Evolutionary conservation across 2,329 filamentous ascomycete species (phyloP), one percentile per base, ranked within the genome.

Genomic region (Penicillium sp.): DNA sequence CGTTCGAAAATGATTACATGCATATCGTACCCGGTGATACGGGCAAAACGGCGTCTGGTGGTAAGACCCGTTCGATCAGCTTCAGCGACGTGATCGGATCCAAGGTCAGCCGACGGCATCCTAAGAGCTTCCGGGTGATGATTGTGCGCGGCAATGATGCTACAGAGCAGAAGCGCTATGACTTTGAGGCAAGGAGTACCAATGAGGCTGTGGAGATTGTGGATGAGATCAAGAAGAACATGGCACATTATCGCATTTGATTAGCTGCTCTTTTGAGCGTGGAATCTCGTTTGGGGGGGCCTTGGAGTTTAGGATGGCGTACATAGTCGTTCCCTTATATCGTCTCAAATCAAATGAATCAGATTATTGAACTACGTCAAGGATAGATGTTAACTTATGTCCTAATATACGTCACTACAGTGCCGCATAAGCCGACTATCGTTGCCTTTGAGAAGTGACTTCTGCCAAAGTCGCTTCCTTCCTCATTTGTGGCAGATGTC

Each of bases 1-100:
- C 84, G 8, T 82, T 88, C 48, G 85, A 87, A 61, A 84, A 82
- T 50, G 85, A 88, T 61, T 86, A 85, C 66, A 81, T 88, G 71
- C 84, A 87, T 67, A 84, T 87, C 59, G 82, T 87, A 75, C 84
- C 85, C 7, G 73, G 71, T 3, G 78, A 80, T 38, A 76, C 76
- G 4, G 80, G 80, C n/a, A 85, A 83, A 62, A 79, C 80, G 5
- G 69, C 76, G 5, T 80, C 79, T 49, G 78, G 80, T 48, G 75
- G 74, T 26, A 85, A 84, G 65, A 82, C 80, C 7, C 85, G 83
- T 9, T 85, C 84, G 22, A 83, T 88, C 54, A 83, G 83, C 52
- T 87, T 87, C 71, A 81, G 77, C 53, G 81, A 81, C 50, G 82
- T 88, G n/a, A 80, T 87, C 0, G 84, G 84, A 1, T 85, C 82